Evolutionary conservation across 2,329 filamentous ascomycete genomes (phyloP).

Genomic region (Lachnellula hyalina): DNA sequence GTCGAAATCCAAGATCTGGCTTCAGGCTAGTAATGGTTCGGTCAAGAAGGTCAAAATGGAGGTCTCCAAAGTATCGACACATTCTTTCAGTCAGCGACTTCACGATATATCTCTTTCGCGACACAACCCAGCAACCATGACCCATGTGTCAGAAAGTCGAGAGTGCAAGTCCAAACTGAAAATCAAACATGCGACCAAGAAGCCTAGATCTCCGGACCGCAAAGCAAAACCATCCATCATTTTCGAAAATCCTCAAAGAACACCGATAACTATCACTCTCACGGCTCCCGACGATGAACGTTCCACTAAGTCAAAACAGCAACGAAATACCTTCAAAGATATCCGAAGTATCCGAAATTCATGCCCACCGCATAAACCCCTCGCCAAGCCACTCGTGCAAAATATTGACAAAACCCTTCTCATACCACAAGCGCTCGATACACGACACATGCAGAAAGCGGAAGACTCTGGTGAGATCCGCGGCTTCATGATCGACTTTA

Average conservation of each 20-base stretch:
- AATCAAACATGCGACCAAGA: background rate
- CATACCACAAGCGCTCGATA: constrained; percentile 10
- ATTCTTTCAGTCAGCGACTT: background rate
- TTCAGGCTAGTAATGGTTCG: background rate
- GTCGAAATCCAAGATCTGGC: background rate
- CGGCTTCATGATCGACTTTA: constrained; percentile 21
- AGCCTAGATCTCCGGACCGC: background rate
- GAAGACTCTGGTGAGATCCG: constrained; percentile 21
- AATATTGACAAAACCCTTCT: constrained; percentile 12
- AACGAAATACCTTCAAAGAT: background rate
- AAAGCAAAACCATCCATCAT: constrained; percentile 6
- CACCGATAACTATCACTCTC: constrained; percentile 22
- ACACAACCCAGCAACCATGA: background rate
- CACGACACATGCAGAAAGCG: constrained; percentile 8
- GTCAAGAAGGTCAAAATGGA: background rate
- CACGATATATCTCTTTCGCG: background rate
- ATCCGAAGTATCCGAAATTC: background rate
- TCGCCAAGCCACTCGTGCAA: background rate
- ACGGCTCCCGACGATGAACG: constrained; percentile 16
- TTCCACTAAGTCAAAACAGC: background rate
- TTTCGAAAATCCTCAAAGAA: constrained; percentile 6
- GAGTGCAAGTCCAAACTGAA: background rate
- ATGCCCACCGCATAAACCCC: background rate
- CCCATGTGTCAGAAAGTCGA: background rate
- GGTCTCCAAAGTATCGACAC: background rate